A percentile compares a stretch with the other conserved stretches of the same genome.
These are phyloP conservation scores for Plasmodium fragile DNA, from an alignment of 169 alveolate genomes.

Conservation along the genomic window DNA sequence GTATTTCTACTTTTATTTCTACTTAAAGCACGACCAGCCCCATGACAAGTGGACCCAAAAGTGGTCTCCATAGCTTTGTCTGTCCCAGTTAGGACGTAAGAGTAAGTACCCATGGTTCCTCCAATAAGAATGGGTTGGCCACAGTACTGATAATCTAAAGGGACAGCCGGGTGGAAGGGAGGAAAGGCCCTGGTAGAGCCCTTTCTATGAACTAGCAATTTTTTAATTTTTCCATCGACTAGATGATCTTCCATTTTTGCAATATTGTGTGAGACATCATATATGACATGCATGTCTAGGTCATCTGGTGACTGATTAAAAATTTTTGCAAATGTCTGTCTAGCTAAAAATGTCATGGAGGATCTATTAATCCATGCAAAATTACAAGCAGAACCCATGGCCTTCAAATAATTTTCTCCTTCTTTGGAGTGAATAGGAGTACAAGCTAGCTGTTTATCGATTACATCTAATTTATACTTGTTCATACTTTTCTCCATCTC, in stretches of 20 bases:
- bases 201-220: slow-evolving; percentile 90
- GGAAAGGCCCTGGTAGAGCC: slow-evolving; percentile 94
- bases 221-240: slow-evolving; percentile 85
- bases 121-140: slow-evolving; percentile 94
- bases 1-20: slow-evolving; percentile 87
- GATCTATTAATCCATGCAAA: slow-evolving; percentile 94
- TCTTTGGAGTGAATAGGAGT: slow-evolving; percentile 87
- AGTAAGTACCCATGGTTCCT: slow-evolving; percentile 93
- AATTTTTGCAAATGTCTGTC: slow-evolving; percentile 83
- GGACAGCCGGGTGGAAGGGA: slow-evolving; percentile 92
- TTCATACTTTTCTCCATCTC: slow-evolving; percentile 88
- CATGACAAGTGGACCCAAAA: slow-evolving; percentile 92
- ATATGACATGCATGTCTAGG: slow-evolving; percentile 93
- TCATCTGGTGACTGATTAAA: slow-evolving; percentile 90
- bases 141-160: slow-evolving; percentile 87
- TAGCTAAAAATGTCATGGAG: slow-evolving; percentile 81
- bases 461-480: slow-evolving; percentile 78
- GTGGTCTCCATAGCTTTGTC: slow-evolving; percentile 89
- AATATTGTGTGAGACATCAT: slow-evolving; percentile 92
- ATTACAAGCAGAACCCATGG: slow-evolving; percentile 94
- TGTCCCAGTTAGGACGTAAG: slow-evolving; percentile 91
- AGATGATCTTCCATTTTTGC: slow-evolving; percentile 90
- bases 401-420: slow-evolving; percentile 89
- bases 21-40: slow-evolving; percentile 91
- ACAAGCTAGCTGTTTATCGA: slow-evolving; percentile 92